Evolutionary conservation across 192 early-diverging fungal species (phyloP), one percentile per base, ranked within the genome.

Genomic region (Pilobolus umbonatus): DNA sequence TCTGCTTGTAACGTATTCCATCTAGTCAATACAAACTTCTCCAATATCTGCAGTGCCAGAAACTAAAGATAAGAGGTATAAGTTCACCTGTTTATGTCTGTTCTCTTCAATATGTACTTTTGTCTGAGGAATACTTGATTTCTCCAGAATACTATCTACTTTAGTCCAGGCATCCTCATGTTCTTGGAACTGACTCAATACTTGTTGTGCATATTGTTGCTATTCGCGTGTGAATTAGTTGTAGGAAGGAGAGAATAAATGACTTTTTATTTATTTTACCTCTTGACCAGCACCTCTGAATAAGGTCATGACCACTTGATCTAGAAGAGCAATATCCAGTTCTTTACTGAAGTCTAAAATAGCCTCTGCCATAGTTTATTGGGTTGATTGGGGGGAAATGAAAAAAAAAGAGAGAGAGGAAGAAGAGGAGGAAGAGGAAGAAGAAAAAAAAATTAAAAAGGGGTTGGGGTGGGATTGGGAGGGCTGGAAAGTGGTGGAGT

Each of bases 81-180:
- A n/a, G 12, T 22, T 12, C 34, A 28, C 10, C 12, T 31, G 19
- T 7, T 34, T 22, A 4, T 0, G 14, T 38, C 14, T n/a, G 0
- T 22, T 48, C 10, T 19, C 25, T 29, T 47, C 24, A 32, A 11
- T 24, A 17, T n/a, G 34, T 58, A 94, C 95, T 85, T 96, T 98
- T 47, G 93, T 87, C 64, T 91, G 81, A 40, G 85, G 57, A 19
- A 82, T 77, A 64, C 76, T 76, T 14, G 93, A 89, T 34, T 83
- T 79, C 57, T 92, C 91, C 52, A 99, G 77, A 65, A 99, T 96
- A 10, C 76, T 79, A 65, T 99, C 97, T 14, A 93, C 96, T 55
- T 86, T 79, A 61, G 89, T 90, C 97, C 97, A 99, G 24, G 97
- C 82, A 32, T 97, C 91, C 34, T 92, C 93, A 61, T 98, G 85